These are phyloP conservation scores for Arthromyces matolae DNA, from an alignment of 768 basidiomycete species.

Conservation along the genomic window DNA sequence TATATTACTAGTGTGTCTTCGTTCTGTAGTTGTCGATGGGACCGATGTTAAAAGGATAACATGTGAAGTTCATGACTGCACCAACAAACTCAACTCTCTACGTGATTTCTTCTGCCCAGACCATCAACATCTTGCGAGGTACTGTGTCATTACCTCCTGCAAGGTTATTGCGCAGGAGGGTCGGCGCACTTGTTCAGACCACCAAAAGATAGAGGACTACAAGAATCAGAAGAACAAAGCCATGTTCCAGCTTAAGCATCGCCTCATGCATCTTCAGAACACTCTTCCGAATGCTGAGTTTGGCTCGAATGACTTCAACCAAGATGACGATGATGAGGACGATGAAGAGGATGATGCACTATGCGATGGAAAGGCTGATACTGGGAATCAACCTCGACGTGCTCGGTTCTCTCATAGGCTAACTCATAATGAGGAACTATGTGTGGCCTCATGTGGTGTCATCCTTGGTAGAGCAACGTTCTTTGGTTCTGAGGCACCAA, in stretches of 20 bases:
- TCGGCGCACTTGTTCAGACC: conserved; percentile 20
- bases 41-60: conserved; percentile 29
- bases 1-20: too few species aligned
- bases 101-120: conserved; percentile 15
- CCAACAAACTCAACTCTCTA: conserved; percentile 10
- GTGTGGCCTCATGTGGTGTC: conserved; percentile 31
- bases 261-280: too few species aligned
- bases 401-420: conserved; percentile 26
- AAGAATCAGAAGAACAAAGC: conserved; percentile 10
- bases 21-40: conserved; percentile 22
- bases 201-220: conserved; percentile 19
- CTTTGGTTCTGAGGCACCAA: conserved; percentile 25
- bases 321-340: too few species aligned
- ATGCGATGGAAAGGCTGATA: neutral
- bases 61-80: conserved; percentile 28
- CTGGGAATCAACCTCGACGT: conserved; percentile 7
- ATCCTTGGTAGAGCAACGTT: conserved; percentile 29
- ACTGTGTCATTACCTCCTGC: conserved; percentile 17
- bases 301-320: too few species aligned
- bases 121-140: conserved; percentile 10
- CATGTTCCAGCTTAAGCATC: conserved; percentile 29
- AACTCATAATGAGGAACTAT: conserved; percentile 33
- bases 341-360: too few species aligned
- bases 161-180: neutral
- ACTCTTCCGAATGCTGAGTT: too few species aligned